Evolutionary conservation across 768 basidiomycete species (phyloP), one percentile per base, ranked within the genome.

Genomic region (Mycena galericulata): DNA sequence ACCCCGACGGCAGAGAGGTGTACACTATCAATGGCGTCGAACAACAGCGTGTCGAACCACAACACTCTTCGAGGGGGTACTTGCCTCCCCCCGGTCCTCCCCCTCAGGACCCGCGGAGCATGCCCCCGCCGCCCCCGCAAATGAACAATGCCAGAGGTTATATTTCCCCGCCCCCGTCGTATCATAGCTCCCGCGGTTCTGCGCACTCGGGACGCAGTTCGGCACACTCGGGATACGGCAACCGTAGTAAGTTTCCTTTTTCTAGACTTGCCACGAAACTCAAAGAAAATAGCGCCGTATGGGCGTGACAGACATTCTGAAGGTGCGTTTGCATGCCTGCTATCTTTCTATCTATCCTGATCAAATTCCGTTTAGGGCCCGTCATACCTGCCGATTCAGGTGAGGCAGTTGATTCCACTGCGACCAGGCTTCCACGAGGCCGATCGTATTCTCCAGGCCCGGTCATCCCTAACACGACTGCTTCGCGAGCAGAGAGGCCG

Each of bases 11-110:
- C 11, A 86, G 87, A 46, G 84, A 92, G 74, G 80, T 88, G 3
- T 84, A 85, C 73, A 90, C 87, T 18, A 81, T 95, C 72, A 93
- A 95, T 64, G 93, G 93, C 14, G 76, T 91, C 20, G 85, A 87
- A 62, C 87, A 87, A 67, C 71, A 77, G 24, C 55, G 54, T n/a
- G 47, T 38, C 17, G 38, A 38, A 38, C 38, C 9, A 9, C 10
- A 17, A 38, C 38, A 32, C 18, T 38, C 72, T 27, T 36, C 75
- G 55, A 77, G 74, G 51, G 79, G 77, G 4, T 76, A 78, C 68
- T 62, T 83, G 30, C 73, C 72, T 59, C 68, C 74, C 15, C 65
- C 65, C 8, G 63, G 59, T 29, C 65, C 64, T 32, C 69, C 69
- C 12, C 12, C 46, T 34, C 73, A 45, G 58, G 67, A 58, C 65